Base-by-base conservation (phyloP, 352 stramenopile species). In the Phytophthora niederhauseri region DNA sequence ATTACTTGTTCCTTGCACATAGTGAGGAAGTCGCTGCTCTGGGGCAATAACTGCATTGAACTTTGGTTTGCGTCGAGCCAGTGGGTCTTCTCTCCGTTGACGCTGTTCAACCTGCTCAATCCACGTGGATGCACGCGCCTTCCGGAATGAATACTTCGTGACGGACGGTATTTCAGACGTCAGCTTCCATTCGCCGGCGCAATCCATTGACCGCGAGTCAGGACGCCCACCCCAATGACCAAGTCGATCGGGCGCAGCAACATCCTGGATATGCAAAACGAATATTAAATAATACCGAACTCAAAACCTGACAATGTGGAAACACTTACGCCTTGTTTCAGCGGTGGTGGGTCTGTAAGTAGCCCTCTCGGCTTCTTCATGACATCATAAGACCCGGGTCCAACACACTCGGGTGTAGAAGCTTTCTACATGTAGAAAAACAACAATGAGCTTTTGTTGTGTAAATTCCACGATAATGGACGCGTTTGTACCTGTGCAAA, bases 21-120 rank as follows among this genome's bases (percentile, higher is more conserved):
- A 92, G 28, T 77, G 57, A 9, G 84, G 84, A 15, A 92, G 72
- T 14, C 68, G 64, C 46, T 82, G 57, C 45, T 85, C 76, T 24
- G 77, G 73, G 3, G 50, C 12, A 22, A 61, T 22, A 48, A 51
- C 6, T 14, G 38, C 14, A 28, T 31, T 43, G 1, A 64, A 28
- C n/a, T 55, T 24, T 14, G 49, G 41, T 20, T 66, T 61, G 22
- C 57, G 60, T 7, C 65, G 76, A 7, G 81, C 75, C 30, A 81
- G 54, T 20, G 81, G 81, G 46, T 84, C 64, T 28, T 70, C 75
- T 43, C 75, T 72, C 4, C 66, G 73, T 36, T 88, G 78, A 0
- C 71, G 80, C 43, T 86, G 74, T 43, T 91, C 84, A 19, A 91
- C 65, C 15, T 91, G 75, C 48, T 91, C 84, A 68, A 92, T 93